Evolutionary conservation across 2,329 filamentous ascomycete genomes (phyloP).

Genomic region (Botrytis pseudocinerea): DNA sequence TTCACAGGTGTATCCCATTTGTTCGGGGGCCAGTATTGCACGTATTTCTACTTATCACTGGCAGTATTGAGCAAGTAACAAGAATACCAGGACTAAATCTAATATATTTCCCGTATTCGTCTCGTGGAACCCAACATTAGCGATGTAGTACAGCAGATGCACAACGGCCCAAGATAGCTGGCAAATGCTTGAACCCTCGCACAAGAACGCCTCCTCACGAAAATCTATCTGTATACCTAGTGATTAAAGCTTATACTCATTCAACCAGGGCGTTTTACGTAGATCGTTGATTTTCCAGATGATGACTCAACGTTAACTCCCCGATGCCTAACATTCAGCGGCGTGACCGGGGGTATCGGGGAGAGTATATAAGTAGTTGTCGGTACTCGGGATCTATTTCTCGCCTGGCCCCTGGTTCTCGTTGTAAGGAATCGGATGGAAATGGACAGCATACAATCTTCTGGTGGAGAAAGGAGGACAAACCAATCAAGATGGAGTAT

Average conservation of each 20-base stretch:
- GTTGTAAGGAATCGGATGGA: neutral
- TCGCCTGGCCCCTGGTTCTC: neutral
- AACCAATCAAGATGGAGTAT: neutral
- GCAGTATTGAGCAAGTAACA: neutral
- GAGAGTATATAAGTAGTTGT: neutral
- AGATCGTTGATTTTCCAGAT: neutral
- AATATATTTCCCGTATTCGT: neutral
- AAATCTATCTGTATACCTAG: neutral
- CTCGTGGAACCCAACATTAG: neutral
- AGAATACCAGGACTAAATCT: neutral
- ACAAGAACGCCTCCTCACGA: slow-evolving; percentile 11
- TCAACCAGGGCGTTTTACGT: neutral
- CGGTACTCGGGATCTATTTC: neutral
- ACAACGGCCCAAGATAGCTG: neutral
- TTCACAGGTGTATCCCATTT: neutral
- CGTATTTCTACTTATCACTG: too few relatives aligned
- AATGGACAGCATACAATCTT: neutral
- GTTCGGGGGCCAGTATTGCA: too few relatives aligned
- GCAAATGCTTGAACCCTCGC: neutral
- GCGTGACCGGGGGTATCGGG: neutral
- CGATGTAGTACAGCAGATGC: neutral
- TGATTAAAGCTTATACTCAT: neutral
- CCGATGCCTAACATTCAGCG: neutral
- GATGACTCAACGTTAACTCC: neutral
- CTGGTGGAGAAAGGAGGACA: neutral